Base-by-base conservation (phyloP, 345 rosid genomes). In the Turritis glabra region DNA sequence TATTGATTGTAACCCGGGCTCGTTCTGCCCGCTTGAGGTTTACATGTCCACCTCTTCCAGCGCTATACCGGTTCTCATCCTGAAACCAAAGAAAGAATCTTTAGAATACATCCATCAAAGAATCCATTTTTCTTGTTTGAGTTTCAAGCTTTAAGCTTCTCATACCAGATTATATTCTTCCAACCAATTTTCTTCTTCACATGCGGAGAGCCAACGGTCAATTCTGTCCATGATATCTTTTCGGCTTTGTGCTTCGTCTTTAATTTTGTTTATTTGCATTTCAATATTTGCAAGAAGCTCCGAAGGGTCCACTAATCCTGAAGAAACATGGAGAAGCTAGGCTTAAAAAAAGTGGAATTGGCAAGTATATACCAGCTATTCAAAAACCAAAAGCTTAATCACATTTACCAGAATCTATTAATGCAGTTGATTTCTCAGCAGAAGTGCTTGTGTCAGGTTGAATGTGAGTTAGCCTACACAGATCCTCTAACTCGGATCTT, bases 161-260 rank as follows among this genome's bases (percentile, higher is more conserved):
- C 58, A 29, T 79, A 95, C 99, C 79, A 68, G 92, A 75, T 84
- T 89, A 77, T 95, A 95, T 65, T 90, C 94, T 83, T 95, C 97
- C 57, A 95, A 87, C 97, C 99, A 95, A 69, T 87, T 92, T 56
- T 95, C 99, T 74, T 92, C 99, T 80, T 95, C 96, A 62, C 97
- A 92, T 40, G 96, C 97, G 13, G 81, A 85, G 46, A 95, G 99
- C 97, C 99, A 95, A 71, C 90, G 82, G 21, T 92, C 96, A 69
- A 95, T 89, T 76, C 94, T 85, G 73, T 92, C 97, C 93, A 89
- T 87, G 79, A 95, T 92, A 57, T 95, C 99, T 84, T 88, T 92
- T 41, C 99, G 90, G 76, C 92, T 89, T 53, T 73, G 50, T 54
- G 96, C 97, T 82, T 90, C 96, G 4, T 89, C 97, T 81, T 86